Evolutionary conservation across 2,329 filamentous ascomycete genomes (phyloP), one percentile per base, ranked within the genome.

Genomic region (Ilyonectria mors-panacis): DNA sequence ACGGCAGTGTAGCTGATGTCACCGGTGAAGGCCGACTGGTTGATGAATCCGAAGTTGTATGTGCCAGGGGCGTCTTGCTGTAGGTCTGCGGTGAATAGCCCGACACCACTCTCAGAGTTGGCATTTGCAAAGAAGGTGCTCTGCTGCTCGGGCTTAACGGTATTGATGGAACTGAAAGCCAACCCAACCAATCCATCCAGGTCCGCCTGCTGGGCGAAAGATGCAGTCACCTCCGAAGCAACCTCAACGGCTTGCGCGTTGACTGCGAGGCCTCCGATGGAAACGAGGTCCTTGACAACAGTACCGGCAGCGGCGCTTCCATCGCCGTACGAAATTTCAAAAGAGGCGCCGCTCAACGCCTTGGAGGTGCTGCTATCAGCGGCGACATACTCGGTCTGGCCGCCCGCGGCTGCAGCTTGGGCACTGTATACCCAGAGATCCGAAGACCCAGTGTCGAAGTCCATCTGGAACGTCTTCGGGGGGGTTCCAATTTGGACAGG

Each of bases 41-140:
- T 91, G 74, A 95, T 90, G 72, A 80, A 85, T 67, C 93, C 93
- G 74, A 95, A 95, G 76, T 94, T 90, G 81, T 94, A 95, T 33
- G 87, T 85, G 51, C 92, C 92, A 2, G 78, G 70, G 13, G 73
- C 68, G 42, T 74, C 84, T 70, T 87, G 85, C 75, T 88, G 88
- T 50, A 95, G 84, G 67, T 92, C 87, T 26, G 91, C 92, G 0
- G 92, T 93, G 81, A 95, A 92, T 45, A 95, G 81, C 1, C 68
- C 61, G 1, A 59, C 30, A 9, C 66, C 58, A 3, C 79, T 69
- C n/a, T 57, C 64, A 0, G 64, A 37, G 19, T 62, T 57, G 30
- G 76, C 75, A 30, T 76, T 83, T n/a, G 79, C 81, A 54, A 82
- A 82, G 54, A 85, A 86, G 0, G 83, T 86, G 58, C 79, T 81